Evolutionary conservation across 2,329 filamentous ascomycete species (phyloP), one percentile per base, ranked within the genome.

Genomic region (Cordyceps militaris): DNA sequence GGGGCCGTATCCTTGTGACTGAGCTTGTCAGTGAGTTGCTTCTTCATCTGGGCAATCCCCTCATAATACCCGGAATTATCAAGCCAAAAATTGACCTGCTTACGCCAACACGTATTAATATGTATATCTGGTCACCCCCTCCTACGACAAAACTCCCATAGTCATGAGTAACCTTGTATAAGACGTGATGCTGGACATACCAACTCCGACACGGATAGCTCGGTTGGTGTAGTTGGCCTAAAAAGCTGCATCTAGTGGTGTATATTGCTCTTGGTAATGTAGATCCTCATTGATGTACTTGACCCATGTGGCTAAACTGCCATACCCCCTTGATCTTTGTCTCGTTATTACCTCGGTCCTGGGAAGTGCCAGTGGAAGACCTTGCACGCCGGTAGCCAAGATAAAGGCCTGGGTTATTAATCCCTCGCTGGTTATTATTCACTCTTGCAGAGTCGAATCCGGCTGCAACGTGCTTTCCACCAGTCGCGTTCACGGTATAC

Each of bases 321-420:
- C 28, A 11, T 55, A 55, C 5, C 51, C 51, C 24, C 24, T 40
- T 4, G 40, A 46, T 36, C 51, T 46, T 21, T 11, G 40, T 24
- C 34, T 28, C 14, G 23, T n/a, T 16, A 43, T 53, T 8, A 43
- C 28, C 28, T 32, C 28, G 11, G 5, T 32, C 5, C 11, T 11
- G 11, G 28, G 28, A 32, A 11, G 11, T 32, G 28, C 28, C 28
- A 32, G 28, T 11, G 28, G n/a, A n/a, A n/a, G n/a, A n/a, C n/a
- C n/a, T 23, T 10, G 13, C 32, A 38, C 26, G 38, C 32, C 48
- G 48, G 21, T 50, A 50, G 7, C 21, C 23, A 38, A 48, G 19
- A 32, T 55, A 40, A 19, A 46, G 52, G 7, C 52, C 52, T 4
- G 52, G 46, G 21, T 55, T 55, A 13, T 55, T 55, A 11, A 55